Conservation (phyloP, 148 eudicot genomes). For the Amaranthus palmeri region DNA sequence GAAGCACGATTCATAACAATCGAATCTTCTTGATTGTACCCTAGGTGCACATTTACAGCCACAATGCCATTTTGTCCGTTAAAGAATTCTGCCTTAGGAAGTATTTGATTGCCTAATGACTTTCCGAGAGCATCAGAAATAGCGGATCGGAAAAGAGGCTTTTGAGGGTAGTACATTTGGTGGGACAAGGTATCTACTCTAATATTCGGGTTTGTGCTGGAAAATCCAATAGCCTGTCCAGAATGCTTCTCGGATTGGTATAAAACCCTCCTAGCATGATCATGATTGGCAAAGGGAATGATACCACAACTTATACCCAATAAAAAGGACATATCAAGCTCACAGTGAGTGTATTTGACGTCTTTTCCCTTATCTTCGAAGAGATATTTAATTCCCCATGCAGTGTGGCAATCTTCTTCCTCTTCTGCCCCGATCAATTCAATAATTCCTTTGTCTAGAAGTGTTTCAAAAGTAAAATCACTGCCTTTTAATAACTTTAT, state of each 20-base stretch:
- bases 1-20: constrained; percentile 91
- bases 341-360: constrained; percentile 75
- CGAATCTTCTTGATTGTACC: constrained; percentile 96
- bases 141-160: constrained; percentile 68
- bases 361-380: constrained; percentile 41
- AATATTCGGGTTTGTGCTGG: constrained; percentile 69
- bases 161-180: constrained; percentile 83
- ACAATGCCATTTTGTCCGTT: constrained; percentile 96
- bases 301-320: constrained; percentile 84
- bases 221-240: constrained; percentile 86
- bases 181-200: constrained; percentile 79
- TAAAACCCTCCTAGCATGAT: constrained; percentile 88
- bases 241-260: constrained; percentile 93
- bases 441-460: constrained; percentile 67
- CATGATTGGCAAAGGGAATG: constrained; percentile 88
- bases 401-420: constrained; percentile 86
- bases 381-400: constrained; percentile 82
- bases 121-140: constrained; percentile 80
- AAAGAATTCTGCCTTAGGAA: constrained; percentile 65
- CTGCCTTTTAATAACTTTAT: constrained; percentile 59
- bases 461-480: constrained; percentile 53
- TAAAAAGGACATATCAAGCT: constrained; percentile 81
- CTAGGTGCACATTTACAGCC: constrained; percentile 91
- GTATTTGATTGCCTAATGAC: constrained; percentile 36
- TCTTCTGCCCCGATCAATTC: constrained; percentile 88